Percentiles rank a stretch among this genome's conserved stretches.
Conservation (phyloP, 805 yeast species). For the Hanseniaspora vineae region DNA sequence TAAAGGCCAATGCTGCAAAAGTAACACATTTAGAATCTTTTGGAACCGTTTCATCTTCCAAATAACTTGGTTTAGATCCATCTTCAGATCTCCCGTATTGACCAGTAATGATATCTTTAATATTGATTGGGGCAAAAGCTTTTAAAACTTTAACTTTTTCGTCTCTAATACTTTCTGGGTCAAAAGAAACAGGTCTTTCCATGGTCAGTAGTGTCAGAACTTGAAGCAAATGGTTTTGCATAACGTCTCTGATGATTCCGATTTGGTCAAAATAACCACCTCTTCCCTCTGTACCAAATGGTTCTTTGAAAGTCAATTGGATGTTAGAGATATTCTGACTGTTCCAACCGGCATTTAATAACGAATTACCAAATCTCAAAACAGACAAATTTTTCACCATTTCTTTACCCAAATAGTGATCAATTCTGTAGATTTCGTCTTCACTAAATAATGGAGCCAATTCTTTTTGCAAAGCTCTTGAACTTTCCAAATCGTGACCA, state of each 20-base stretch:
- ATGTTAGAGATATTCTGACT: slow-evolving; percentile 62
- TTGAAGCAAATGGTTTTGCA: slow-evolving; percentile 95
- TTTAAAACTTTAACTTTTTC: slow-evolving; percentile 90
- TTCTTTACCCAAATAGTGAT: slow-evolving; percentile 95
- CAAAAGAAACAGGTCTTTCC: slow-evolving; percentile 90
- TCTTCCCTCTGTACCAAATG: slow-evolving; percentile 98
- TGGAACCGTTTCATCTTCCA: slow-evolving; percentile 84
- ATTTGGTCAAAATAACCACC: slow-evolving; percentile 95
- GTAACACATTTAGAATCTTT: slow-evolving; percentile 79
- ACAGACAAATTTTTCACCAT: slow-evolving; percentile 90
- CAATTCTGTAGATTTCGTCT: slow-evolving; percentile 88
- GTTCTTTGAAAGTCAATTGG: slow-evolving; percentile 90
- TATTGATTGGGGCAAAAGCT: slow-evolving; percentile 58
- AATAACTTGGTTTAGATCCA: slow-evolving; percentile 79
- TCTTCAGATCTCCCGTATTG: slow-evolving; percentile 80
- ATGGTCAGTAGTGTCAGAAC: slow-evolving; percentile 82
- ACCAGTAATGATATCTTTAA: slow-evolving; percentile 62
- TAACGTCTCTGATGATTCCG: slow-evolving; percentile 94
- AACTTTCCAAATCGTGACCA: slow-evolving; percentile 77
- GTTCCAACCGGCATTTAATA: slow-evolving; percentile 84
- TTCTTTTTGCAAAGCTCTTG: slow-evolving; percentile 61
- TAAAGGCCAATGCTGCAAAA: slow-evolving; percentile 71
- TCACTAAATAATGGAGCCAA: slow-evolving; percentile 82
- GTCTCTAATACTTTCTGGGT: slow-evolving; percentile 88
- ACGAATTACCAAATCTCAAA: slow-evolving; percentile 80